A percentile compares a stretch with the other conserved stretches of the same genome.
These are phyloP conservation scores for Coemansia sp. DNA, from an alignment of 192 early-diverging fungal species.

Conservation along the genomic window DNA sequence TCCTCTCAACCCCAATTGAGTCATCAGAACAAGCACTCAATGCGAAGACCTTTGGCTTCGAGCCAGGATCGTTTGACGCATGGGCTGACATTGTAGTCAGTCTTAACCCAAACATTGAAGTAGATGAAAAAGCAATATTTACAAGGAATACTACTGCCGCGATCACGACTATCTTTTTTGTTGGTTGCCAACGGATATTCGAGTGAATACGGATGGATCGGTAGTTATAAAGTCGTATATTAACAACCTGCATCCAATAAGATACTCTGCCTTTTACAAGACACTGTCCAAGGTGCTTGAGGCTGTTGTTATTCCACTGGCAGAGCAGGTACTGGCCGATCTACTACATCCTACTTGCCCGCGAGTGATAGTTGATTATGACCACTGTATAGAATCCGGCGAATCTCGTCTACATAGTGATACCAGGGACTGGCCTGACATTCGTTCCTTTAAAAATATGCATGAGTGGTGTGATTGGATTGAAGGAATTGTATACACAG, in stretches of 20 bases:
- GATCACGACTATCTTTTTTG: neutral
- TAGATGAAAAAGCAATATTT: neutral
- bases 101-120: neutral
- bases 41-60: neutral
- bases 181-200: conserved; percentile 65
- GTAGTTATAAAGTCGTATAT: conserved; percentile 59
- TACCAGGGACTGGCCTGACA: neutral
- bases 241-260: conserved; percentile 62
- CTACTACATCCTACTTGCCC: neutral
- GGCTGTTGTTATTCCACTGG: conserved; percentile 55
- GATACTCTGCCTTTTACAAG: conserved; percentile 45
- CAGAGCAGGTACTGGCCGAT: conserved; percentile 52
- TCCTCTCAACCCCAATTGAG: neutral
- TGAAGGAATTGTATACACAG: conserved; percentile 6
- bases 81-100: neutral
- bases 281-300: conserved; percentile 47
- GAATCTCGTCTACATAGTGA: neutral
- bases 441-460: neutral
- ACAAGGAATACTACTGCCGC: neutral
- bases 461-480: neutral
- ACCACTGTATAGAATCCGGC: conserved; percentile 1
- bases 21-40: neutral
- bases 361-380: neutral
- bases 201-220: conserved; percentile 37
- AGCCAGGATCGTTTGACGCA: neutral